A percentile compares a stretch with the other conserved stretches of the same genome.
Evolutionary conservation across 805 yeast species (phyloP).

Genomic region (Tetrapisispora iriomotensis): DNA sequence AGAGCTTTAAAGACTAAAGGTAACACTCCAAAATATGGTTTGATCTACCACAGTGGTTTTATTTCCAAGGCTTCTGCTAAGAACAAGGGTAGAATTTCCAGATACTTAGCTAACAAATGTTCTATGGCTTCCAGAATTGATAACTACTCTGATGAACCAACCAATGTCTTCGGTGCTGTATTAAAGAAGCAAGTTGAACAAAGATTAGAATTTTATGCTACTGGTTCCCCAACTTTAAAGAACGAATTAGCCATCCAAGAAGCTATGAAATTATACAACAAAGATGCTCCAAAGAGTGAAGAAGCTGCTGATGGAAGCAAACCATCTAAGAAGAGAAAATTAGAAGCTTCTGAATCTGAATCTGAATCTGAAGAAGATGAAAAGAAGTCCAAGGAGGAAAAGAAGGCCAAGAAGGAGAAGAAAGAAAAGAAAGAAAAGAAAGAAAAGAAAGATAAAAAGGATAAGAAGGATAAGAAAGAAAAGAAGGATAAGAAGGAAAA

Average conservation of each 20-base stretch:
- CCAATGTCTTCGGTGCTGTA: slow-evolving; percentile 79
- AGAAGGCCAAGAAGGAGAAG: slow-evolving; percentile 41
- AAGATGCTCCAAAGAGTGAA: slow-evolving; percentile 38
- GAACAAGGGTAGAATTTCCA: slow-evolving; percentile 97
- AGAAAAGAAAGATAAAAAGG: slow-evolving; percentile 32
- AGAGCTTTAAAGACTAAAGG: slow-evolving; percentile 95
- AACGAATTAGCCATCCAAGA: slow-evolving; percentile 88
- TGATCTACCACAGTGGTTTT: slow-evolving; percentile 89
- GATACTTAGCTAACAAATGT: slow-evolving; percentile 98
- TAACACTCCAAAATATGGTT: slow-evolving; percentile 93
- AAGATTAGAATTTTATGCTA: slow-evolving; percentile 88
- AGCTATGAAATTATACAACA: slow-evolving; percentile 62
- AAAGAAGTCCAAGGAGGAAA: slow-evolving; percentile 40
- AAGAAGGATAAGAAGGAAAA: slow-evolving; percentile 25
- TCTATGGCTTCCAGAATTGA: slow-evolving; percentile 98
- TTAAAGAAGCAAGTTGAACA: slow-evolving; percentile 97
- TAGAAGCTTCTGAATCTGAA: slow-evolving; percentile 30
- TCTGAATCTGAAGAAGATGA: slow-evolving; percentile 33
- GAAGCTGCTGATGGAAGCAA: slow-evolving; percentile 26
- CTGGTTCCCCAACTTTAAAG: slow-evolving; percentile 95
- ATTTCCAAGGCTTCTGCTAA: slow-evolving; percentile 90
- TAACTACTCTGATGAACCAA: slow-evolving; percentile 91
- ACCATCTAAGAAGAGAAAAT: slow-evolving; percentile 23
- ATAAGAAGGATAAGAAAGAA: slow-evolving; percentile 14
- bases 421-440: slow-evolving; percentile 38